Base-by-base conservation (phyloP, 441 rosid species). In the Breynia disticha region DNA sequence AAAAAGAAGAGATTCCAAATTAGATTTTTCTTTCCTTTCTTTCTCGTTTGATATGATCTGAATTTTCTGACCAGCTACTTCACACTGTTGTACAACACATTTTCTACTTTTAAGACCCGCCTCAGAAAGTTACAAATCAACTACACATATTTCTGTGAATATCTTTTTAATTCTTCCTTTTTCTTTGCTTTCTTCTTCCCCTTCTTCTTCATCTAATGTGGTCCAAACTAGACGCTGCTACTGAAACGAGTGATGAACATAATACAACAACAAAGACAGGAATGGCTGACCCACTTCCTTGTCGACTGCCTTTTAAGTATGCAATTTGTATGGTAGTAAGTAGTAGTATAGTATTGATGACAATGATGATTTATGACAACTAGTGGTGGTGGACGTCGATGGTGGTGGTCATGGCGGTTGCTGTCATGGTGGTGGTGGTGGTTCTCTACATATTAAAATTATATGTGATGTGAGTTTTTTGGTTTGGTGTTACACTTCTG, bases 291-390 rank as follows among this genome's bases (percentile, higher is more conserved):
- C 75, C 84, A 69, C 72, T 73, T 74, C 72, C 73, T 68, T 61
- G 10, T 3, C 44, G 63, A 57, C 67, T 50, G 61, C 55, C 65
- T 71, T 73, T 60, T 52, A 59, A 46, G 69, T 79, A 79, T 72
- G 73, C 78, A 72, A 64, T 62, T 59, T 70, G 76, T 76, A 75
- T 74, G 78, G 78, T 64, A 48, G 70, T 71, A 68, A 70, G 76
- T 70, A n/a, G n/a, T n/a, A 72, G 63, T 66, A 66, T 56, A 59
- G 44, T 66, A 52, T 61, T 46, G 54, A 59, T n/a, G 46, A n/a
- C n/a, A n/a, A 35, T 6, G 50, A 54, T 18, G 56, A n/a, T n/a
- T n/a, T n/a, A n/a, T n/a, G n/a, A 41, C 44, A 11, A 41, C 13
- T 41, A 15, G 15, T 41, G 45, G 57, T 10, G 21, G 5, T 14